These are phyloP conservation scores for Hydnomerulius pinastri DNA, from an alignment of 768 basidiomycete species.

Conservation along the genomic window DNA sequence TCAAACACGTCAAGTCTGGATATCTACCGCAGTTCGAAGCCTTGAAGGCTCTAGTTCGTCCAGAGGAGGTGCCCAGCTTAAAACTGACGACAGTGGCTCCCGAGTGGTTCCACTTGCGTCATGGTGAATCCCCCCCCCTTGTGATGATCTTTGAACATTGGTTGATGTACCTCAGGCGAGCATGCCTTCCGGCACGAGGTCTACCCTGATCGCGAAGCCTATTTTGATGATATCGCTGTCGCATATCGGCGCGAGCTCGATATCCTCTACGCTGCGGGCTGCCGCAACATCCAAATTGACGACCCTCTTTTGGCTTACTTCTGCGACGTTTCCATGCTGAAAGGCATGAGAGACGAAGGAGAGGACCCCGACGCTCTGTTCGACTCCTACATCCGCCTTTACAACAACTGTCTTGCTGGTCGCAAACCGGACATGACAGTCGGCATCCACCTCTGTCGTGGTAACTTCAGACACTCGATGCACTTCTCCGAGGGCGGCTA, in stretches of 20 bases:
- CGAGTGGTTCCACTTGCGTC: constrained; percentile 70
- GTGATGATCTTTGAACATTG: no score
- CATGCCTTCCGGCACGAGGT: constrained; percentile 22
- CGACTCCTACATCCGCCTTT: constrained; percentile 53
- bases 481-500: constrained; percentile 51
- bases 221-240: constrained; percentile 49
- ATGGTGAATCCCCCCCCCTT: constrained; percentile 41
- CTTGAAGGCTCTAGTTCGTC: constrained; percentile 55
- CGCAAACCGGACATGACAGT: constrained; percentile 41
- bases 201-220: constrained; percentile 36
- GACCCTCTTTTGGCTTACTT: constrained; percentile 60
- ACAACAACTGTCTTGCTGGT: constrained; percentile 39
- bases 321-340: constrained; percentile 56
- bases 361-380: constrained; percentile 65
- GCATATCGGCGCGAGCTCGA: constrained; percentile 49
- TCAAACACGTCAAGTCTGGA: constrained; percentile 60
- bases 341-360: constrained; percentile 59
- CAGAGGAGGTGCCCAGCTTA: constrained; percentile 64
- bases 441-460: constrained; percentile 47
- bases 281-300: constrained; percentile 46
- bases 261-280: constrained; percentile 46
- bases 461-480: constrained; percentile 30
- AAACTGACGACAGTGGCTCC: constrained; percentile 75
- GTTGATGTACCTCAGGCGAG: constrained; percentile 13
- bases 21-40: constrained; percentile 65